phyloP scores from a whole-genome alignment of 2,329 filamentous ascomycete species.

The Phoma sp. region DNA sequence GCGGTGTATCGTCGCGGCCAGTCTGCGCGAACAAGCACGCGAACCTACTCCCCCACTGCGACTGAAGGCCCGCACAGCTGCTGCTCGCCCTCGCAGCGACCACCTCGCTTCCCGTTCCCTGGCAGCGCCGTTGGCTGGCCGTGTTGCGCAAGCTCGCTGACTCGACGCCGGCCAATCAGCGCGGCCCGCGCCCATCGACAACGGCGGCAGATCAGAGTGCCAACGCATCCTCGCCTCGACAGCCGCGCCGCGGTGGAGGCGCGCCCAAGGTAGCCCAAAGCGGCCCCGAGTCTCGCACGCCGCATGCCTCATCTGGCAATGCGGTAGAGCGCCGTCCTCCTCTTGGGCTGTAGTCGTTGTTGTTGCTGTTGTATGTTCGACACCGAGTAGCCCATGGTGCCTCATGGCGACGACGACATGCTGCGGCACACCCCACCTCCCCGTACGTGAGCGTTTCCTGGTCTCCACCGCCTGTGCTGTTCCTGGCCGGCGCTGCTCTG shows the following conservation, averaged over 20 bases:
- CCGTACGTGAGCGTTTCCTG: slow-evolving; percentile 60
- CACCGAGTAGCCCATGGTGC: slow-evolving; percentile 7
- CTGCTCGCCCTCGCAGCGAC: neutral
- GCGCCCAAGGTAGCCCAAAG: slow-evolving; percentile 30
- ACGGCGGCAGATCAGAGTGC: slow-evolving; percentile 13
- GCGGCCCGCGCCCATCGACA: neutral
- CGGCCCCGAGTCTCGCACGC: slow-evolving; percentile 25
- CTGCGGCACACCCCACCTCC: slow-evolving; percentile 54
- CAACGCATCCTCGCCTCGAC: slow-evolving; percentile 31
- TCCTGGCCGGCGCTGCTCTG: slow-evolving; percentile 5
- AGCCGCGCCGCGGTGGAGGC: slow-evolving; percentile 14
- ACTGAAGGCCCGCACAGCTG: neutral
- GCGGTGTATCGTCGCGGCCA: slow-evolving; percentile 7
- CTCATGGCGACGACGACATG: slow-evolving; percentile 43
- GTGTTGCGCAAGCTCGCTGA: slow-evolving; percentile 4
- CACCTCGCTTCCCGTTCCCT: neutral
- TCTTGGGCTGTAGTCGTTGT: neutral
- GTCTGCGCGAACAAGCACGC: slow-evolving; percentile 4
- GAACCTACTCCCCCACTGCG: neutral
- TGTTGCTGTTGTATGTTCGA: slow-evolving; percentile 5
- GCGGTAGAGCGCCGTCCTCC: slow-evolving; percentile 20
- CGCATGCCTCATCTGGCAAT: slow-evolving; percentile 28
- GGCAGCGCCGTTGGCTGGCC: slow-evolving; percentile 1
- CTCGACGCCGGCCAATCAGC: slow-evolving; percentile 11
- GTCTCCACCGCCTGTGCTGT: neutral